Evolutionary conservation across 139 green algal genomes (phyloP).

Genomic region (Ostreobium quekettii): DNA sequence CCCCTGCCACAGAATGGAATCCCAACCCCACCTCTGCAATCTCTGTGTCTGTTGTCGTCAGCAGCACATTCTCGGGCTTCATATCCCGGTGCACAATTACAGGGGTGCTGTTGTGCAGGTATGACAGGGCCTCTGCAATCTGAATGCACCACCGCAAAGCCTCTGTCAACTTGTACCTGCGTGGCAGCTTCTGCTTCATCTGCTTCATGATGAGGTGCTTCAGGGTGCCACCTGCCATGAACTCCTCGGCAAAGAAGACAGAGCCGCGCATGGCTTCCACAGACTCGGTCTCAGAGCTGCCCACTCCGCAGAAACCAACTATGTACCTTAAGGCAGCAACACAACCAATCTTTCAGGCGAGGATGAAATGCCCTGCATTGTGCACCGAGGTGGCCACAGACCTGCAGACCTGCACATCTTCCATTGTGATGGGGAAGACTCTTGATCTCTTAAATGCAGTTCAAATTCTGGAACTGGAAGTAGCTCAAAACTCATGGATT

Average conservation of each 20-base stretch:
- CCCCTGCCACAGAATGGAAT: no score
- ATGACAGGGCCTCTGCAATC: constrained; percentile 5
- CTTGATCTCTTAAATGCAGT: no score
- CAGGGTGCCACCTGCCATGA: constrained; percentile 8
- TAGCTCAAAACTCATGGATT: no score
- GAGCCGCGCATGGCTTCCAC: neutral
- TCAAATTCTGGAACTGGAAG: no score
- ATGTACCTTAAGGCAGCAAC: constrained; percentile 15
- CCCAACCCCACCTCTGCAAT: neutral
- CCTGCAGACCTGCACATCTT: no score
- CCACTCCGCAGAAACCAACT: constrained; percentile 5
- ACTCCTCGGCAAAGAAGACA: constrained; percentile 12
- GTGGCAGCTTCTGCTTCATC: neutral
- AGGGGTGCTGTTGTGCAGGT: constrained; percentile 6
- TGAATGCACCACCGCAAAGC: constrained; percentile 7
- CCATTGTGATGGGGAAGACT: no score
- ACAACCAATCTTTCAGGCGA: no score
- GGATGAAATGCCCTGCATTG: no score
- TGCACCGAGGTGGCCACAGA: no score
- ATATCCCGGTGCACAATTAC: constrained; percentile 8
- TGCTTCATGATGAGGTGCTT: constrained; percentile 3
- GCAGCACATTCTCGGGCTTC: constrained; percentile 15
- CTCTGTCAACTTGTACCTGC: neutral
- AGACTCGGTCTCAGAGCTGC: neutral
- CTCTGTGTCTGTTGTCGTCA: neutral